These are phyloP conservation scores for Schizophyllum amplum DNA, from an alignment of 1,284 basidiomycete species.

Conservation along the genomic window DNA sequence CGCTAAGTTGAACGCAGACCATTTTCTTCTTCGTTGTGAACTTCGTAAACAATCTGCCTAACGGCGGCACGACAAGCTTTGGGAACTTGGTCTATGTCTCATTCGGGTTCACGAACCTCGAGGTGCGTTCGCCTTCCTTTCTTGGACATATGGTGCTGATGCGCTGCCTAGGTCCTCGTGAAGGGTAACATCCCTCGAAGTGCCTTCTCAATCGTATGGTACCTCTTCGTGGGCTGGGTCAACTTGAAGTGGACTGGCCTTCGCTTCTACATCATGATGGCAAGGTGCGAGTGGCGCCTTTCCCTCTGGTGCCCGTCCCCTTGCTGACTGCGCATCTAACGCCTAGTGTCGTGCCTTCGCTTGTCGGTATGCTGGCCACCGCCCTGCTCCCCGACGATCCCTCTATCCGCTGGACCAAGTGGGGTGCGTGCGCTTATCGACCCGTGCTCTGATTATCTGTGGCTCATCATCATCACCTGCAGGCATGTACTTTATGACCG, in stretches of 20 bases:
- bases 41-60: not conserved
- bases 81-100: constrained; percentile 10
- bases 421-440: constrained; percentile 9
- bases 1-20: not conserved
- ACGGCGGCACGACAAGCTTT: constrained; percentile 12
- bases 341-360: constrained; percentile 1
- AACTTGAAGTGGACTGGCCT: constrained; percentile 6
- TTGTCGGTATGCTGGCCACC: not conserved
- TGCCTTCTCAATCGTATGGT: constrained; percentile 10
- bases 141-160: not conserved
- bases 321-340: constrained; percentile 7
- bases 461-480: constrained; percentile 7
- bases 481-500: constrained; percentile 6
- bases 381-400: not conserved
- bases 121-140: not conserved
- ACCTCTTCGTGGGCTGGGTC: constrained; percentile 10
- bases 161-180: constrained; percentile 8
- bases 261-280: constrained; percentile 11
- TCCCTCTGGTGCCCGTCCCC: constrained; percentile 9
- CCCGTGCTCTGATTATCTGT: not conserved
- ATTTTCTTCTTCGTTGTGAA: no score
- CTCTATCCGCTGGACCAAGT: constrained; percentile 10
- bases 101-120: constrained; percentile 12
- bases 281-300: constrained; percentile 9
- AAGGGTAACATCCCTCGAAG: constrained; percentile 3